These are phyloP conservation scores for Marvania coccoides DNA, from an alignment of 139 green algal species.

Conservation along the genomic window DNA sequence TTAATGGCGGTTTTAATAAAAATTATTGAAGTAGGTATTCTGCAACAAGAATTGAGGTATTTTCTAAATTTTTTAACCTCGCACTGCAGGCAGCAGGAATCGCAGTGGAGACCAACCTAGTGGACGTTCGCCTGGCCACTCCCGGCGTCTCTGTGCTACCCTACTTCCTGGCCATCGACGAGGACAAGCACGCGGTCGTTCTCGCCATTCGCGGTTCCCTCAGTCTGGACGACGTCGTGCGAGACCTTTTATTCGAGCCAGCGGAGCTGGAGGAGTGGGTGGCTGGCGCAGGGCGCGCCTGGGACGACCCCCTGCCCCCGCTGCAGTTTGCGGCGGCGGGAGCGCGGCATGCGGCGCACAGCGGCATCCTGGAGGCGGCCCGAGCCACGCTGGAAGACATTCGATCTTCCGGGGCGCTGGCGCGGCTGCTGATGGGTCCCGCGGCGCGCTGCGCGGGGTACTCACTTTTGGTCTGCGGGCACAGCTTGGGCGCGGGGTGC, in stretches of 20 bases:
- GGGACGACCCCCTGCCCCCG: slow-evolving; percentile 5
- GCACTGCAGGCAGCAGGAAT: slow-evolving; percentile 27
- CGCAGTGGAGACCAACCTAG: slow-evolving; percentile 18
- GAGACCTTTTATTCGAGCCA: slow-evolving; percentile 51
- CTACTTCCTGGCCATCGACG: slow-evolving; percentile 55
- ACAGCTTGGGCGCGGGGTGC: slow-evolving; percentile 61
- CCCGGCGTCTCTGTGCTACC: slow-evolving; percentile 36
- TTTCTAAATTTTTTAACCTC: not conserved
- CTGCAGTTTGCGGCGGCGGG: not conserved
- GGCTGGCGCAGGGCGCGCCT: not conserved
- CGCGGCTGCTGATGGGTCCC: slow-evolving; percentile 1
- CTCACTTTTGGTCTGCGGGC: slow-evolving; percentile 53
- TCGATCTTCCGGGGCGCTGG: slow-evolving; percentile 5
- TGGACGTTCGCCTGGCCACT: slow-evolving; percentile 28
- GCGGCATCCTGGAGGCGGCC: slow-evolving; percentile 51
- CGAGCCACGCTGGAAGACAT: slow-evolving; percentile 24
- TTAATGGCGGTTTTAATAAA: no score
- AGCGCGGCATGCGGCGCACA: slow-evolving; percentile 23
- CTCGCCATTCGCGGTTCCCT: slow-evolving; percentile 49
- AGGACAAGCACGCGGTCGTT: slow-evolving; percentile 25
- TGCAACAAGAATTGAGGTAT: not conserved
- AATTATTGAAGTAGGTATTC: no score
- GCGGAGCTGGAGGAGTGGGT: slow-evolving; percentile 41
- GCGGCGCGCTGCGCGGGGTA: slow-evolving; percentile 22
- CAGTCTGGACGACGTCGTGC: slow-evolving; percentile 49